These are phyloP conservation scores for Angomonas deanei DNA, from an alignment of 208 protist genomes.

Conservation along the genomic window DNA sequence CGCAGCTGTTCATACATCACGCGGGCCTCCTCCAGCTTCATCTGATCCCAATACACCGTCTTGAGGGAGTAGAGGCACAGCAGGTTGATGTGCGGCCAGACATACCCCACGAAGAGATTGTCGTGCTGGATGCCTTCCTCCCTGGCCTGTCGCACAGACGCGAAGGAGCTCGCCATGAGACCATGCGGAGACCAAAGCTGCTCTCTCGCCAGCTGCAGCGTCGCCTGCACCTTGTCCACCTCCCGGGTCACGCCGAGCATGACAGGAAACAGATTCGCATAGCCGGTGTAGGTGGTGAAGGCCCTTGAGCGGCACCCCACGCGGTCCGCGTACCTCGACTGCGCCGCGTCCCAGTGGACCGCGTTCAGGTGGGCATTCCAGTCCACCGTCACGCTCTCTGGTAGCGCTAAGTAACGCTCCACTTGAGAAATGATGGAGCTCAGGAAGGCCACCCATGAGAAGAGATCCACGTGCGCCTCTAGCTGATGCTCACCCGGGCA, in stretches of 20 bases:
- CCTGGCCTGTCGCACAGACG: conserved; percentile 50
- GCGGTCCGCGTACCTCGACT: conserved; percentile 62
- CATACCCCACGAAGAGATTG: conserved; percentile 66
- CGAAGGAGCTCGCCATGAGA: conserved; percentile 68
- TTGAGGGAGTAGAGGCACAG: conserved; percentile 60
- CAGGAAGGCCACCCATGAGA: conserved; percentile 75
- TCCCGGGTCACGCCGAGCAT: conserved; percentile 46
- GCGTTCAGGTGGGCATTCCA: conserved; percentile 71
- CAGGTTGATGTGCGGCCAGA: conserved; percentile 63
- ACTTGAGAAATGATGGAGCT: conserved; percentile 54
- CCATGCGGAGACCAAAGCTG: conserved; percentile 56
- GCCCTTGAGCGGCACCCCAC: conserved; percentile 36
- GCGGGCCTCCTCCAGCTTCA: conserved; percentile 1
- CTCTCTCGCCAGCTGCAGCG: conserved; percentile 35
- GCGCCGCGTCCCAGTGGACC: conserved; percentile 62
- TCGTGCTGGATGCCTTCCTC: conserved; percentile 38
- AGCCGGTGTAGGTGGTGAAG: conserved; percentile 73
- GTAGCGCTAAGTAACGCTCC: conserved; percentile 39
- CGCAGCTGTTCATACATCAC: conserved; percentile 35
- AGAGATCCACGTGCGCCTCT: conserved; percentile 81
- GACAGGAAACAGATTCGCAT: conserved; percentile 71
- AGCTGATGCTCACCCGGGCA: conserved; percentile 39
- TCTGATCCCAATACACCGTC: conserved; percentile 33
- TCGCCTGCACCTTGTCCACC: conserved; percentile 24
- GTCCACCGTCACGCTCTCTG: conserved; percentile 45